Base-by-base conservation (phyloP, 2,329 filamentous ascomycete genomes). In the Coleophoma cylindrospora region DNA sequence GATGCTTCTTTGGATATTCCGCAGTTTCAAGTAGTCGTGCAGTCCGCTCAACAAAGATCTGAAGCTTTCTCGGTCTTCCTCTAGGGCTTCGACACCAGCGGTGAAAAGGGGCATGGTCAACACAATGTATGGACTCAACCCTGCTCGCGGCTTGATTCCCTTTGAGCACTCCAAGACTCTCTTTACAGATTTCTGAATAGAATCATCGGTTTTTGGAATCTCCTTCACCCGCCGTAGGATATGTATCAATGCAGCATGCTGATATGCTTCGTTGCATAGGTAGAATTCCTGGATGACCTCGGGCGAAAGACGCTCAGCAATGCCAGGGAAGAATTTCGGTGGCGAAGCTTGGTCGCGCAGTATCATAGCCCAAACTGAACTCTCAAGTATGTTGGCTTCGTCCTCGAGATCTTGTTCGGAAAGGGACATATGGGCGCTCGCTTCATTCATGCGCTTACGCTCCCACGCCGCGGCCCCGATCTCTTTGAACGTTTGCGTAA, bases 1-100 rank as follows among this genome's bases (percentile, higher is more conserved):
- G 43, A 70, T 54, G 14, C 68, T 67, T 49, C 70, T 66, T 34
- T 69, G 50, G 48, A 71, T 67, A 54, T 71, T 71, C 32, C 67
- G 68, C 7, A 71, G 64, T 6, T 66, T 64, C 43, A 70, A 68
- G 11, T 67, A 69, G 45, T 68, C 61, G 47, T 70, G 65, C 46
- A 71, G 57, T 21, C 61, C 61, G 1, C 60, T 56, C 6, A 71
- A 54, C 19, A 71, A 46, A 10, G 27, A 15, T 32, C 41, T 22
- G 15, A 44, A 44, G 9, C 11, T 15, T 44, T 51, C 45, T 27
- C 50, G 34, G 34, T 51, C 50, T 22, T 49, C 46, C 13, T 45
- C 50, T 1, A 44, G 40, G 14, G 50, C 50, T 34, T 49, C 50
- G 19, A 27, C 34, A n/a, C 50, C 47, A 12, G 50, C 50, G 2